phyloP scores from a whole-genome alignment of 352 stramenopile species.

The Pythium vanterpoolii region DNA sequence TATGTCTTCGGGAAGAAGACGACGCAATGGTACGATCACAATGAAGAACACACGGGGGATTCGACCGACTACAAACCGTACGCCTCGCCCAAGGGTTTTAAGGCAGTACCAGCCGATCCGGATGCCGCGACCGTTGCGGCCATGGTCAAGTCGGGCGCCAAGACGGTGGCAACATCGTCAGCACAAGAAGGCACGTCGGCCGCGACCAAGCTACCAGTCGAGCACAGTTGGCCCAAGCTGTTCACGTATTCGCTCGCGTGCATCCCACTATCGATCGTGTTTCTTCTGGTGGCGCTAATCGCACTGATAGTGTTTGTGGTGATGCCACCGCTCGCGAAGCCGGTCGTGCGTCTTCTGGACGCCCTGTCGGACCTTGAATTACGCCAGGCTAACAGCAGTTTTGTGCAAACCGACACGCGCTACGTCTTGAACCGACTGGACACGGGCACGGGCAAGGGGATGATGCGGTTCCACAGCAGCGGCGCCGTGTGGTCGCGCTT shows the following conservation, averaged over 20 bases:
- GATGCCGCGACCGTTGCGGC: conserved; percentile 19
- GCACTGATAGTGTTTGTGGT: conserved; percentile 59
- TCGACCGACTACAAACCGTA: conserved; percentile 46
- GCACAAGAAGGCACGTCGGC: neutral
- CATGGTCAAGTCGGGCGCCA: conserved; percentile 25
- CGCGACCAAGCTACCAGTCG: conserved; percentile 5
- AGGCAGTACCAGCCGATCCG: conserved; percentile 4
- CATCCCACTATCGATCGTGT: conserved; percentile 51
- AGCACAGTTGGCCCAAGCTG: conserved; percentile 60
- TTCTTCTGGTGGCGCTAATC: conserved; percentile 52
- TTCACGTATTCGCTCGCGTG: conserved; percentile 57
- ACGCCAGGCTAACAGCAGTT: conserved; percentile 68
- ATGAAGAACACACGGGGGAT: neutral
- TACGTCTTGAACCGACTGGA: conserved; percentile 59
- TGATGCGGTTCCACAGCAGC: conserved; percentile 61
- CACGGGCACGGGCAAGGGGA: conserved; percentile 7
- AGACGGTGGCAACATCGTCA: conserved; percentile 3
- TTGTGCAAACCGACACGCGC: conserved; percentile 40
- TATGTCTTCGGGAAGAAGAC: conserved; percentile 1
- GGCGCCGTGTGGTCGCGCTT: conserved; percentile 63
- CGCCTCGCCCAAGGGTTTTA: conserved; percentile 45
- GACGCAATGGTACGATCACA: neutral
- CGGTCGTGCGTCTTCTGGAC: conserved; percentile 59
- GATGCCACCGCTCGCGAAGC: conserved; percentile 42
- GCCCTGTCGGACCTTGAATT: conserved; percentile 74